Conservation (phyloP, 495 filamentous ascomycete genomes). For the Hypomontagnella monticulosa region DNA sequence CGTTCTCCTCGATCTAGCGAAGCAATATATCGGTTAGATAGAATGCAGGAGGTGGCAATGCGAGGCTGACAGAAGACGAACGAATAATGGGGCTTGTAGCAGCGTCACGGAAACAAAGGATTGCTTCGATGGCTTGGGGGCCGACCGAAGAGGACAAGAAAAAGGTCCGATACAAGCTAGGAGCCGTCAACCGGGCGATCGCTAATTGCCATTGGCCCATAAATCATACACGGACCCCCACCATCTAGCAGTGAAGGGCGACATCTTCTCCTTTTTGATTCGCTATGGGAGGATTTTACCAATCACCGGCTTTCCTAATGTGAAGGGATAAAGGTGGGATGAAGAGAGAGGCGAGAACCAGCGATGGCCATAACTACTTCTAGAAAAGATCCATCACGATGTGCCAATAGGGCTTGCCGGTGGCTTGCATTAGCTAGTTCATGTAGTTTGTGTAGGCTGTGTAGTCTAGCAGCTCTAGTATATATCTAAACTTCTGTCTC, state of each 20-base stretch:
- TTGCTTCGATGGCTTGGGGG: not conserved
- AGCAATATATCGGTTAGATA: no score
- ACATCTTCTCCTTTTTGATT: conserved; percentile 9
- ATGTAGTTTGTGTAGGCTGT: no score
- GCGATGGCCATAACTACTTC: not conserved
- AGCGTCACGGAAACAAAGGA: not conserved
- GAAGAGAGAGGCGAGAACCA: not conserved
- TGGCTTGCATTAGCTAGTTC: conserved; percentile 5
- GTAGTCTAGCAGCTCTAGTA: no score
- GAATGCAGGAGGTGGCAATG: not conserved
- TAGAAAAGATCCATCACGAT: conserved; percentile 4
- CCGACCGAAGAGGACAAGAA: conserved; percentile 2
- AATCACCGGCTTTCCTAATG: not conserved
- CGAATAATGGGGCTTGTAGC: conserved; percentile 5
- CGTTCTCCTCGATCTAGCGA: no score
- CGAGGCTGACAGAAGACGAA: conserved; percentile 29
- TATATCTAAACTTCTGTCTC: no score
- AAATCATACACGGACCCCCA: conserved; percentile 1
- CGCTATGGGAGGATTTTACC: not conserved
- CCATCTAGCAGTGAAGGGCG: not conserved
- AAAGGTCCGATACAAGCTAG: conserved; percentile 30
- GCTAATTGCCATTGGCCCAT: conserved; percentile 19
- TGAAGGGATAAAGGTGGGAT: conserved; percentile 18
- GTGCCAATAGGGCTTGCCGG: conserved; percentile 33
- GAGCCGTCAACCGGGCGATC: conserved; percentile 29